phyloP scores from a whole-genome alignment of 176 grass and related monocot species.

The Secale cereale region DNA sequence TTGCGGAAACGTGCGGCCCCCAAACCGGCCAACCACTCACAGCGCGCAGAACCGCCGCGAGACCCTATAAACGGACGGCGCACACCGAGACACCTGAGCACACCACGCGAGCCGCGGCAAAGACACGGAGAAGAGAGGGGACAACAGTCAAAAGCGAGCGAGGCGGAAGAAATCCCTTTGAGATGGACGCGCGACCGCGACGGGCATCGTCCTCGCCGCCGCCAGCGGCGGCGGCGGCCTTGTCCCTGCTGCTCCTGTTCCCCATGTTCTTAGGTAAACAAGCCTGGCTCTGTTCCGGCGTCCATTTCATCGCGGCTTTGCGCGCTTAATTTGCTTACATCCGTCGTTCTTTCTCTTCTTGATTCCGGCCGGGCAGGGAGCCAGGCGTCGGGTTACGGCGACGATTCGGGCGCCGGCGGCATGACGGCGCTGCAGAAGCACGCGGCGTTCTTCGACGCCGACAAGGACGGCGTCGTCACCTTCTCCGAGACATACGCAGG shows the following conservation, averaged over 20 bases:
- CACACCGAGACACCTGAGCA: background rate
- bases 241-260: conserved; percentile 13
- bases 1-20: background rate
- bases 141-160: background rate
- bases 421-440: conserved; percentile 73
- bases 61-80: background rate
- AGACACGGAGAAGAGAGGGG: background rate
- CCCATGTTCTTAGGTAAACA: conserved; percentile 10
- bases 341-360: background rate
- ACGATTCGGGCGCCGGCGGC: background rate
- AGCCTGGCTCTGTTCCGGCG: background rate
- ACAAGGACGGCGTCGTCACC: conserved; percentile 77
- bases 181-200: conserved; percentile 9
- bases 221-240: background rate
- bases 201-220: background rate
- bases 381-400: conserved; percentile 15
- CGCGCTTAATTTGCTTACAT: background rate
- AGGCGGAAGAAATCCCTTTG: background rate
- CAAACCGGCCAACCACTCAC: background rate
- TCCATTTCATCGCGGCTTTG: background rate
- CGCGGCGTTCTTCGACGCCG: conserved; percentile 77
- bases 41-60: too few species aligned
- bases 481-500: conserved; percentile 66
- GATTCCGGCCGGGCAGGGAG: background rate
- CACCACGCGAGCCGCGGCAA: background rate